Base-by-base conservation (phyloP, 192 early-diverging fungal genomes). In the Oehlia diaphana region DNA sequence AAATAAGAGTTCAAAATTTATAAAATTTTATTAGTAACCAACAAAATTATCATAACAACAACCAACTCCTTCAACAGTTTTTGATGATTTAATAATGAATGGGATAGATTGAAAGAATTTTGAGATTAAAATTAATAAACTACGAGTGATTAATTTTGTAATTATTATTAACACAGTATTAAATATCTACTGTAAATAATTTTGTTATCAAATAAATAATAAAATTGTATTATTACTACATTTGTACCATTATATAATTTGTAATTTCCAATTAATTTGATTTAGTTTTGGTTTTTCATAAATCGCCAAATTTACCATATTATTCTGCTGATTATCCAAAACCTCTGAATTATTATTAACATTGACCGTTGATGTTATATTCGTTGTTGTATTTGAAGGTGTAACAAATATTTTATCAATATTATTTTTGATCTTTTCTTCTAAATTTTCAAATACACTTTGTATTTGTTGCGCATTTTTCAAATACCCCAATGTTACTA, bases 401-500 rank as follows among this genome's bases (percentile, higher is more conserved):
- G 9, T 42, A 68, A 19, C 66, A 39, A 44, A 70, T 70, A 70
- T 42, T n/a, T 76, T 28, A 39, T 76, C 74, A 33, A 63, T 10
- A 16, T 42, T n/a, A 13, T 33, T 76, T 63, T 63, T 50, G 19
- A 76, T 76, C 62, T 33, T n/a, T 76, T 76, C 61, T 63, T 76
- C 74, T 35, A 76, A 42, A n/a, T 76, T 26, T 13, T 23, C 14
- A 76, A 61, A 76, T 12, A 63, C 6, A 37, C 4, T 31, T 63
- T 76, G 74, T 33, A 76, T 50, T 35, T 76, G 74, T 63, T 61
- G 47, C 10, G 74, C 74, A 33, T 49, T 62, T 63, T 76, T 61
- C 13, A 76, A 26, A 63, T 39, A 37, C 64, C 53, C 19, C 28
- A 61, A 64, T 61, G 61, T 64, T 2, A 37, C n/a, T 13, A 76